A percentile compares a stretch with the other conserved stretches of the same genome.
Conservation (phyloP, 768 basidiomycete genomes). For the Xanthoconium purpureum region DNA sequence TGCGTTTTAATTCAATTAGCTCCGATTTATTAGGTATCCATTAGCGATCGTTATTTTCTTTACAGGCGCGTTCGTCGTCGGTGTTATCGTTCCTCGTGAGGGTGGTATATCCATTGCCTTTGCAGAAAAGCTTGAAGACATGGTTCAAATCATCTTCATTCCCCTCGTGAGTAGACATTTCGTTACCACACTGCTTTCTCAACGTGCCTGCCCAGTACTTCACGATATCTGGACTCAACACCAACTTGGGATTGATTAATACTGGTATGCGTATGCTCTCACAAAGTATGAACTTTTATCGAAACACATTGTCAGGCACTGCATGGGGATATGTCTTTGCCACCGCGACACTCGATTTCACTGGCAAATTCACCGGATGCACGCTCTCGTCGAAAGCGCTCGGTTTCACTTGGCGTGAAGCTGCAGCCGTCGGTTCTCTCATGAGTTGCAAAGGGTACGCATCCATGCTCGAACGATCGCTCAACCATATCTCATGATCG, state of each 20-base stretch:
- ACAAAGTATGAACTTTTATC: background rate
- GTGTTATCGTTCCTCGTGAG: slow-evolving; percentile 81
- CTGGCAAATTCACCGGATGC: slow-evolving; percentile 88
- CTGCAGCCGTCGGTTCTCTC: slow-evolving; percentile 80
- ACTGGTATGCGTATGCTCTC: slow-evolving; percentile 43
- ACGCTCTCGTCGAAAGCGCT: slow-evolving; percentile 60
- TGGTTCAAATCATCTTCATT: slow-evolving; percentile 86
- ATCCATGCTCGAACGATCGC: background rate
- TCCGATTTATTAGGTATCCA: no score
- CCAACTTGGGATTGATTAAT: slow-evolving; percentile 81
- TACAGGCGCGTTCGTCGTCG: slow-evolving; percentile 77
- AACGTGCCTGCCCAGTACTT: slow-evolving; percentile 65
- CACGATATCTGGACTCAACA: slow-evolving; percentile 89
- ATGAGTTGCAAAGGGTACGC: slow-evolving; percentile 95
- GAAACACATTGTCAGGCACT: slow-evolving; percentile 43
- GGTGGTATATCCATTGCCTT: slow-evolving; percentile 81
- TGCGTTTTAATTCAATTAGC: slow-evolving; percentile 18
- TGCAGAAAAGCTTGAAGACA: slow-evolving; percentile 93
- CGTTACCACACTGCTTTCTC: background rate
- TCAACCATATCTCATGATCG: slow-evolving; percentile 2
- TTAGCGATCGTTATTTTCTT: background rate
- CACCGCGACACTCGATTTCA: slow-evolving; percentile 74
- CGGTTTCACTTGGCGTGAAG: slow-evolving; percentile 80
- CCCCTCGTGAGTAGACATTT: slow-evolving; percentile 61
- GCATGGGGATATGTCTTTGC: slow-evolving; percentile 89